Evolutionary conservation across 2,329 filamentous ascomycete genomes (phyloP).

Genomic region (Colletotrichum eleusines): DNA sequence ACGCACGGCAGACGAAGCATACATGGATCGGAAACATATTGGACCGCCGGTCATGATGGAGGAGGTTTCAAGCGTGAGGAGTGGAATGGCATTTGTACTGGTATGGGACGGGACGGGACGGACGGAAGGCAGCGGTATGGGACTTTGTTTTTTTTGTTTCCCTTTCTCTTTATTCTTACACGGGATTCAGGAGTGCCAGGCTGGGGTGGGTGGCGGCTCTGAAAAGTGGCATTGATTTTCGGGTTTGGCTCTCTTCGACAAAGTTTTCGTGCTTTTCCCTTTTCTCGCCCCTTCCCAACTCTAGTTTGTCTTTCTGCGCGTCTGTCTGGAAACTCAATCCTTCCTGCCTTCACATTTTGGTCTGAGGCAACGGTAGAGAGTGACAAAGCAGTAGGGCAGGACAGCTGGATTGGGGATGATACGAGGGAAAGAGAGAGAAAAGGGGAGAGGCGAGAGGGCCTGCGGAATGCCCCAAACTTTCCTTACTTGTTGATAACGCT

Average conservation of each 20-base stretch:
- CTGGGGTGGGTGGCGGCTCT: constrained; percentile 8
- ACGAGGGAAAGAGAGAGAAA: neutral
- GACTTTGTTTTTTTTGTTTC: too few relatives aligned
- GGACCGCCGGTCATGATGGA: neutral
- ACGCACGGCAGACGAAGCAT: neutral
- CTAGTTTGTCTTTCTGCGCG: neutral
- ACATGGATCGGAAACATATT: neutral
- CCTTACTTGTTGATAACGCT: constrained; percentile 12
- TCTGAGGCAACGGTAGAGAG: neutral
- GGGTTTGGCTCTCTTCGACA: neutral
- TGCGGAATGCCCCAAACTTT: constrained; percentile 2
- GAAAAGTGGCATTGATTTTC: constrained; percentile 11
- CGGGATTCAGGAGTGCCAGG: constrained; percentile 3
- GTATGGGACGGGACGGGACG: constrained; percentile 5
- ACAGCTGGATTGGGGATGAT: neutral
- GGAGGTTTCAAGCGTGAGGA: neutral
- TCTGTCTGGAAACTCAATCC: neutral
- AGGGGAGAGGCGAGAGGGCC: too few relatives aligned
- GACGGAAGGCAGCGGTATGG: constrained; percentile 1
- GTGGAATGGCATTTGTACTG: constrained; percentile 6
- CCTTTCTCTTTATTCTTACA: too few relatives aligned
- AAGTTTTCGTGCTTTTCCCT: neutral
- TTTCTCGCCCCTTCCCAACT: neutral
- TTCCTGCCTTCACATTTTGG: neutral
- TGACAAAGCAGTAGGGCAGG: neutral